These are phyloP conservation scores for Cerrena zonata DNA, from an alignment of 1,284 basidiomycete genomes.

Conservation along the genomic window DNA sequence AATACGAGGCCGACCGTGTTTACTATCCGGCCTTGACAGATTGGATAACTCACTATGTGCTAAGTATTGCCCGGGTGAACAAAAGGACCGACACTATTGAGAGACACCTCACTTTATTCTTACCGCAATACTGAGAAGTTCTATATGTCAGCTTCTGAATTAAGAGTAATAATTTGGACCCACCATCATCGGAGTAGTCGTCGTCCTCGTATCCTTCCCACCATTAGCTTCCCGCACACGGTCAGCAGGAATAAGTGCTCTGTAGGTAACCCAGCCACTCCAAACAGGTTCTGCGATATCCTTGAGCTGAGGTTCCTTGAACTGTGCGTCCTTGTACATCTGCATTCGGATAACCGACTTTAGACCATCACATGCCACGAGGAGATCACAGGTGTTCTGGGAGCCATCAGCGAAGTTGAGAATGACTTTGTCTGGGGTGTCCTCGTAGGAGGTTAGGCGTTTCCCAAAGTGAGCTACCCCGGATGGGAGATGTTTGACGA, in stretches of 20 bases:
- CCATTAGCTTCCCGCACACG: background rate
- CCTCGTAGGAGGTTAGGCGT: conserved; percentile 20
- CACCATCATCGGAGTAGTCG: conserved; percentile 29
- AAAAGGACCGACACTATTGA: background rate
- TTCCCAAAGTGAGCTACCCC: conserved; percentile 40
- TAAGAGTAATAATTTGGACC: conserved; percentile 5
- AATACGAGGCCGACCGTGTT: conserved; percentile 20
- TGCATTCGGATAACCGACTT: conserved; percentile 42
- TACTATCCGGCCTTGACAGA: conserved; percentile 19
- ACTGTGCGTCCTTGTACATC: conserved; percentile 25
- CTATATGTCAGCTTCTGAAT: too few relatives aligned
- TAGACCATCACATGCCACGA: conserved; percentile 45
- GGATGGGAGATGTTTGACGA: conserved; percentile 35
- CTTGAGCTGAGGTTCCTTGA: conserved; percentile 7
- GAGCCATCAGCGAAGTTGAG: conserved; percentile 34
- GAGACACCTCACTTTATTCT: conserved; percentile 16
- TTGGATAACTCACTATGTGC: conserved; percentile 23
- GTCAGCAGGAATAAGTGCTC: conserved; percentile 28
- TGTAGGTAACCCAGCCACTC: conserved; percentile 32
- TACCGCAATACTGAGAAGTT: conserved; percentile 19
- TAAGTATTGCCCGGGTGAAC: conserved; percentile 4
- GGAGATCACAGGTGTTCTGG: conserved; percentile 33
- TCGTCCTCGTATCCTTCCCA: conserved; percentile 17
- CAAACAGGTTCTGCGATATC: conserved; percentile 29
- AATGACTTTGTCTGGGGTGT: conserved; percentile 6